phyloP scores from a whole-genome alignment of 169 alveolate species.

The Eimeria praecox region DNA sequence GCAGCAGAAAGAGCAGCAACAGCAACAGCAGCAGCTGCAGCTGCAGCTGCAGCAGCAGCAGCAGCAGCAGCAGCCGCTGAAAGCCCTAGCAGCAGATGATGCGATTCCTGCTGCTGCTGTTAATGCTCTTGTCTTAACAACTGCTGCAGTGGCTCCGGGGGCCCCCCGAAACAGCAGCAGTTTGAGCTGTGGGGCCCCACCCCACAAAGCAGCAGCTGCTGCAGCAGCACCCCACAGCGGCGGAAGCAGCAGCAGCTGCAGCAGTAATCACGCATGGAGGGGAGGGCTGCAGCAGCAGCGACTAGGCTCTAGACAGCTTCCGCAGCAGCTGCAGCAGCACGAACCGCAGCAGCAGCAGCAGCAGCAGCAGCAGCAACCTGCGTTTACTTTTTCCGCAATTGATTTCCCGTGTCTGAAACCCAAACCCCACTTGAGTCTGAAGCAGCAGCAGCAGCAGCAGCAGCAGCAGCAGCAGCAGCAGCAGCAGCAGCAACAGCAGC shows the following conservation, averaged over 20 bases:
- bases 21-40: background rate
- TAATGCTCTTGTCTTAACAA: background rate
- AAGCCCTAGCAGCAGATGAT: background rate
- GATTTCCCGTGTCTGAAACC: slow-evolving; percentile 43
- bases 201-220: background rate
- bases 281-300: slow-evolving; percentile 13
- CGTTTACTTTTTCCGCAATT: background rate
- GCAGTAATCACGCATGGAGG: background rate
- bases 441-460: slow-evolving; percentile 47
- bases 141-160: background rate
- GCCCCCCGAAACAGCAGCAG: background rate
- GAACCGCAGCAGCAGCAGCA: no score
- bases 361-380: no score
- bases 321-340: background rate
- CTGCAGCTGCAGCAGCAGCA: background rate
- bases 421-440: background rate
- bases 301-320: background rate
- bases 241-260: no score
- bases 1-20: slow-evolving; percentile 29
- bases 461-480: background rate
- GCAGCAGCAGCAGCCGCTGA: background rate
- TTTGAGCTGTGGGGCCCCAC: background rate
- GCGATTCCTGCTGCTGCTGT: no score
- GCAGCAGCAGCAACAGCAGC: slow-evolving; percentile 45
- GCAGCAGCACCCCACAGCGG: no score